These are phyloP conservation scores for Lojkania enalia DNA, from an alignment of 2,329 filamentous ascomycete species.

Conservation along the genomic window DNA sequence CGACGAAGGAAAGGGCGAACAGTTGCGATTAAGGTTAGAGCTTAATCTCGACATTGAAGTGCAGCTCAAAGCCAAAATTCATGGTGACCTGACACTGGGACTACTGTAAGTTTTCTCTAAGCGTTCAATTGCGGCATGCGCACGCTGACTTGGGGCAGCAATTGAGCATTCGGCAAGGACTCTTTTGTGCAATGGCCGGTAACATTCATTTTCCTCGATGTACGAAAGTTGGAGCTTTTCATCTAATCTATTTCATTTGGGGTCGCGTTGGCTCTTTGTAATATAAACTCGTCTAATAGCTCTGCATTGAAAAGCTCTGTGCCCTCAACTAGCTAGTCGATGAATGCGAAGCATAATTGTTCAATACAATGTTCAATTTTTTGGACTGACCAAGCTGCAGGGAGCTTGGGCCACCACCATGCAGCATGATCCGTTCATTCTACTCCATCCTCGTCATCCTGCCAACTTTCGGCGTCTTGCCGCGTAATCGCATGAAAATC, in stretches of 20 bases:
- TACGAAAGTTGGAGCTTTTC: too few species aligned
- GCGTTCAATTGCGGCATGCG: background rate
- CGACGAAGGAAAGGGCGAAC: constrained; percentile 48
- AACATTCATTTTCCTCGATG: background rate
- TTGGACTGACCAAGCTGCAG: too few species aligned
- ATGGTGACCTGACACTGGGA: constrained; percentile 64
- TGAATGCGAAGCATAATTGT: too few species aligned
- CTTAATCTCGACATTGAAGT: constrained; percentile 66
- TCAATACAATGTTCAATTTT: too few species aligned
- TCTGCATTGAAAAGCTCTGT: background rate
- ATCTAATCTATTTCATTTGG: background rate
- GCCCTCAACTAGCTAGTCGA: too few species aligned
- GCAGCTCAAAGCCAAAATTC: constrained; percentile 66
- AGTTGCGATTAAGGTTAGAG: constrained; percentile 61
- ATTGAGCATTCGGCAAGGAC: constrained; percentile 23
- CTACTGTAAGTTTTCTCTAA: constrained; percentile 48
- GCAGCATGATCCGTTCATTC: too few species aligned
- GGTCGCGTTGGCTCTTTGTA: background rate
- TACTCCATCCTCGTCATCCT: too few species aligned
- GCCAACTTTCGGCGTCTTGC: too few species aligned
- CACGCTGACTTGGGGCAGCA: constrained; percentile 30
- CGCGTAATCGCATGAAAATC: too few species aligned
- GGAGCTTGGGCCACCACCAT: too few species aligned
- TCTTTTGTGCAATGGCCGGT: background rate
- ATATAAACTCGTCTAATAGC: background rate